Evolutionary conservation across 2,329 filamentous ascomycete species (phyloP).

Genomic region (Exophiala phaeomuriformis): DNA sequence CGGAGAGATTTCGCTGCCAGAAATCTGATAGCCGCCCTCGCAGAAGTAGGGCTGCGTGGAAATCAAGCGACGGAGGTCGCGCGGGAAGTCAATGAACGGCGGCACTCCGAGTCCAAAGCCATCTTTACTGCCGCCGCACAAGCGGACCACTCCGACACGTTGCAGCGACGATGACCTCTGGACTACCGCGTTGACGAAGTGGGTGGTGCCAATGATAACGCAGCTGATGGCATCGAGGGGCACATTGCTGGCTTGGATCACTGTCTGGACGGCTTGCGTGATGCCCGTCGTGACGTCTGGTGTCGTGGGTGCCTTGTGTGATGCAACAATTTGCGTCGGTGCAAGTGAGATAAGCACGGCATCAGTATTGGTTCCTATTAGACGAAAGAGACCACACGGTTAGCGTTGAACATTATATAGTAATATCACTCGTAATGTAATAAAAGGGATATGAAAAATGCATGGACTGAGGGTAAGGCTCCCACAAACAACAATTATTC

Average conservation of each 20-base stretch:
- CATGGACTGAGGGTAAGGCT: no score
- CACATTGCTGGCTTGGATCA: slow-evolving; percentile 33
- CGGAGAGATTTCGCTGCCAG: slow-evolving; percentile 12
- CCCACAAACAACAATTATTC: no score
- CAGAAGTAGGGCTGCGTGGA: slow-evolving; percentile 6
- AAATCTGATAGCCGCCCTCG: slow-evolving; percentile 16
- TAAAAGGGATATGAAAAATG: no score
- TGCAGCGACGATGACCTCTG: slow-evolving; percentile 8
- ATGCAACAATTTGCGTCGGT: slow-evolving; percentile 13
- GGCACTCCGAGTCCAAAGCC: slow-evolving; percentile 29
- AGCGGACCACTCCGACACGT: slow-evolving; percentile 13
- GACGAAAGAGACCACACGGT: no score
- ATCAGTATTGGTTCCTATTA: slow-evolving; percentile 16
- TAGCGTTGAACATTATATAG: no score
- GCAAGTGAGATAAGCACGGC: slow-evolving; percentile 15
- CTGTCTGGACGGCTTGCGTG: slow-evolving; percentile 32
- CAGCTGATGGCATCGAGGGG: slow-evolving; percentile 35
- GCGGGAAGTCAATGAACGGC: slow-evolving; percentile 46
- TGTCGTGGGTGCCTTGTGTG: slow-evolving; percentile 36
- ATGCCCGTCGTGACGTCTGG: slow-evolving; percentile 41
- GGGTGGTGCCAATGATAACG: slow-evolving; percentile 48
- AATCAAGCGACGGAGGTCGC: slow-evolving; percentile 30
- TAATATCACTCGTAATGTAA: no score
- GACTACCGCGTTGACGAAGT: slow-evolving; percentile 41
- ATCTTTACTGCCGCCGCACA: slow-evolving; percentile 14